phyloP scores from a whole-genome alignment of 2,329 filamentous ascomycete species.

The Ophiostoma sp. region DNA sequence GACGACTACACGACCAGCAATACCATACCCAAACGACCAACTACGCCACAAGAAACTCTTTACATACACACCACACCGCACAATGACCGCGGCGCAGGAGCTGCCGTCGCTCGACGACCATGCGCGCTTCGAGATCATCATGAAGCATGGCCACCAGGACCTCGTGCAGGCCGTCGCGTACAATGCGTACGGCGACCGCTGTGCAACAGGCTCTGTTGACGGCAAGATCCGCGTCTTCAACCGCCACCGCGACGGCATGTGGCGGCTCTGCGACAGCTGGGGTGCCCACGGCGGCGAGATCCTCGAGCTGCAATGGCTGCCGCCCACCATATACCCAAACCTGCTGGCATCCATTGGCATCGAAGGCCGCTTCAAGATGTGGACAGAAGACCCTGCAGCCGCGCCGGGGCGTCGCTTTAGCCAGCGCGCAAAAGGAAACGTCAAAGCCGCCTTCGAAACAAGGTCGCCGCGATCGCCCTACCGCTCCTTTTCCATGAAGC shows the following conservation, averaged over 20 bases:
- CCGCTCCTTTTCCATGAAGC: constrained; percentile 78
- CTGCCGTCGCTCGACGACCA: constrained; percentile 40
- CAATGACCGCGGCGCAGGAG: constrained; percentile 31
- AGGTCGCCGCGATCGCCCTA: constrained; percentile 60
- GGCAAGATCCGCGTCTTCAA: constrained; percentile 92
- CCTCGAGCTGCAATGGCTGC: constrained; percentile 91
- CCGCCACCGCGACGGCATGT: constrained; percentile 68
- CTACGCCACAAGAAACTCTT: not conserved
- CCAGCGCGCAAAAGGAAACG: constrained; percentile 44
- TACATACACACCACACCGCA: not conserved
- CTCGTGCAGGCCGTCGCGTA: constrained; percentile 80
- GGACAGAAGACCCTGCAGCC: constrained; percentile 84
- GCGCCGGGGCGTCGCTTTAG: constrained; percentile 78
- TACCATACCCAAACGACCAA: not conserved
- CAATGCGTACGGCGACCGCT: constrained; percentile 87
- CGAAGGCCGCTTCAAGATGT: constrained; percentile 85
- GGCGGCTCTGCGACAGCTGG: constrained; percentile 82
- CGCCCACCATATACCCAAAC: constrained; percentile 78
- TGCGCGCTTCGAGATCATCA: constrained; percentile 52
- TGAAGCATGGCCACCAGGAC: constrained; percentile 71
- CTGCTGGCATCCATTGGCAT: constrained; percentile 83
- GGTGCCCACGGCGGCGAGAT: constrained; percentile 86
- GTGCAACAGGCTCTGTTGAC: constrained; percentile 85
- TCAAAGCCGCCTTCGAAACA: constrained; percentile 52
- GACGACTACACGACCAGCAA: not conserved